Conservation (phyloP, 2,329 filamentous ascomycete species). For the Hymenotorrendiella dingleyae region DNA sequence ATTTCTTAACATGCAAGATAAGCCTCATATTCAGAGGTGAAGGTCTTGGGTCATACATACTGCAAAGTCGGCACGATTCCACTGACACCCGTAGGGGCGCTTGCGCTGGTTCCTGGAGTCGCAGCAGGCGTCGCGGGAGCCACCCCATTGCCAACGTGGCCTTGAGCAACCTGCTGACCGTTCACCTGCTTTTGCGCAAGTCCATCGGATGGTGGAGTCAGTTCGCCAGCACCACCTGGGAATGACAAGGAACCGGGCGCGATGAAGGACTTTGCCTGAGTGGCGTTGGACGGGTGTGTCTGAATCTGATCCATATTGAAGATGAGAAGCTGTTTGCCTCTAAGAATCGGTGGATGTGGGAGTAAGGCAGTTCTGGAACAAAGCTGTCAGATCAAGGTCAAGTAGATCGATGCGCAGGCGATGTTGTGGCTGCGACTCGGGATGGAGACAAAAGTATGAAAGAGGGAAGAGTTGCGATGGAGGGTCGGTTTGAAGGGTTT, state of each 20-base stretch:
- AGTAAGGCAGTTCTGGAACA: slow-evolving; percentile 23
- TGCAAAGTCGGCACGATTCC: slow-evolving; percentile 90
- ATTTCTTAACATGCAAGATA: slow-evolving; percentile 66
- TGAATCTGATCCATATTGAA: slow-evolving; percentile 75
- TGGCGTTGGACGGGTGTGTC: slow-evolving; percentile 84
- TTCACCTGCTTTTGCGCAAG: slow-evolving; percentile 39
- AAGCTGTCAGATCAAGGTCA: slow-evolving; percentile 24
- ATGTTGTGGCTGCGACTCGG: slow-evolving; percentile 7
- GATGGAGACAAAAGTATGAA: slow-evolving; percentile 2
- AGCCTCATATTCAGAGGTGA: slow-evolving; percentile 39
- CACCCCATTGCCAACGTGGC: slow-evolving; percentile 68
- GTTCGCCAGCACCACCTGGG: slow-evolving; percentile 73
- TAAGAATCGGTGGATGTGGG: slow-evolving; percentile 14
- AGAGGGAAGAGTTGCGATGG: slow-evolving; percentile 1
- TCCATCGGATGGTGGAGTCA: slow-evolving; percentile 72
- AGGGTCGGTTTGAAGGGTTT: slow-evolving; percentile 1
- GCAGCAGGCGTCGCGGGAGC: slow-evolving; percentile 86
- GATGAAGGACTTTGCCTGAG: slow-evolving; percentile 93
- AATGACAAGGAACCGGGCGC: slow-evolving; percentile 89
- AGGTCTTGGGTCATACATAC: slow-evolving; percentile 65
- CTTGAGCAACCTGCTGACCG: slow-evolving; percentile 48
- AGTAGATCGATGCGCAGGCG: background rate
- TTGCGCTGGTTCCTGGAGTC: slow-evolving; percentile 72
- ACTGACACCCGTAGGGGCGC: slow-evolving; percentile 62
- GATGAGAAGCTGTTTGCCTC: slow-evolving; percentile 10